Evolutionary conservation across 2,329 filamentous ascomycete genomes (phyloP).

Genomic region (Neonectria neomacrospora): DNA sequence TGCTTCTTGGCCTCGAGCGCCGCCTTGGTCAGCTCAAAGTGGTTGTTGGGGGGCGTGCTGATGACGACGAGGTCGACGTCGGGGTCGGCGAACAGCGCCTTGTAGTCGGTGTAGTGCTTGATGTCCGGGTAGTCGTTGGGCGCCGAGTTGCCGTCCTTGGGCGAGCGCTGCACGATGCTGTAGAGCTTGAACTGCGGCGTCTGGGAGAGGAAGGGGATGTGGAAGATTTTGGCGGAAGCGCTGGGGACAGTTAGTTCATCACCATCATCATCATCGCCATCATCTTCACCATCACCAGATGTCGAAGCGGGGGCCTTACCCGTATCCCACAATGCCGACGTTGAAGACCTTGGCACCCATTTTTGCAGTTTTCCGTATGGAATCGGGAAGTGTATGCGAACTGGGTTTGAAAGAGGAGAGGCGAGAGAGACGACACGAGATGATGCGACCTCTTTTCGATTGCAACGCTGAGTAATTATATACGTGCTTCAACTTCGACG

Average conservation of each 20-base stretch:
- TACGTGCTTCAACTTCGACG: conserved; percentile 1
- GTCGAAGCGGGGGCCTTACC: conserved; percentile 50
- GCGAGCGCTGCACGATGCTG: conserved; percentile 79
- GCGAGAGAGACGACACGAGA: background rate
- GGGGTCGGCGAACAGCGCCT: conserved; percentile 72
- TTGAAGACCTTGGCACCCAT: conserved; percentile 58
- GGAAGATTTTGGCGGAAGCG: conserved; percentile 80
- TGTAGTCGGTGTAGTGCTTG: conserved; percentile 71
- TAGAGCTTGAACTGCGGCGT: conserved; percentile 74
- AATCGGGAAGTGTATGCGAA: background rate
- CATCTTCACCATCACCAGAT: background rate
- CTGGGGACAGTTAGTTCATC: conserved; percentile 48
- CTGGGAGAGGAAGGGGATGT: conserved; percentile 80
- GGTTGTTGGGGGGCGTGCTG: conserved; percentile 76
- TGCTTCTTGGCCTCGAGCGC: conserved; percentile 79
- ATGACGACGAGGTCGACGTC: conserved; percentile 76
- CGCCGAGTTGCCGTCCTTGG: conserved; percentile 72
- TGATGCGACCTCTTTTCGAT: background rate
- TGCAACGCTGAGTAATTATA: conserved; percentile 16
- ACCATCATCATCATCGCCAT: no score
- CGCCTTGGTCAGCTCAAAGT: conserved; percentile 72
- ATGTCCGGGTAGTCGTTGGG: conserved; percentile 73
- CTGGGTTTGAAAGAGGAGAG: background rate
- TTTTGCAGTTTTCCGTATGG: conserved; percentile 6
- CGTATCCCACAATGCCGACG: conserved; percentile 63